Percentiles rank a stretch among this genome's conserved stretches.
These are phyloP conservation scores for Thermothelomyces thermophilus DNA, from an alignment of 2,329 filamentous ascomycete species.

Conservation along the genomic window DNA sequence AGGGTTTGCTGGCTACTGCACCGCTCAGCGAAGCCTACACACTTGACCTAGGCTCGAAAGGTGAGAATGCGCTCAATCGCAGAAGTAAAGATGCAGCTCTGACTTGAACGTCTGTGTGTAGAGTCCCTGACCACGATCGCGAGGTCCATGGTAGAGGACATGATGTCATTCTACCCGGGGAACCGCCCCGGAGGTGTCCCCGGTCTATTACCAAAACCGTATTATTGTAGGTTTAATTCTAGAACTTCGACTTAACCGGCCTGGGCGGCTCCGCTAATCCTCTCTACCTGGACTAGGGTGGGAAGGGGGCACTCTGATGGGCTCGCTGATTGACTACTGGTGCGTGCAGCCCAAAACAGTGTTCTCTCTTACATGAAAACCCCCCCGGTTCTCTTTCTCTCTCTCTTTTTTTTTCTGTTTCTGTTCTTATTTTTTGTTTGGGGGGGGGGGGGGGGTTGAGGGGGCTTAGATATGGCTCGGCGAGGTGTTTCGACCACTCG, in stretches of 20 bases:
- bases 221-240: constrained; percentile 50
- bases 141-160: constrained; percentile 45
- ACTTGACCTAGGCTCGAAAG: constrained; percentile 22
- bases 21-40: constrained; percentile 18
- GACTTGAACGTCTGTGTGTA: constrained; percentile 27
- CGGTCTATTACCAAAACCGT: constrained; percentile 46
- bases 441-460: no score
- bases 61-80: constrained; percentile 29
- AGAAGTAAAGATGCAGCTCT: not conserved
- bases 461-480: no score
- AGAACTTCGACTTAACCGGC: not conserved
- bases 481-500: not conserved
- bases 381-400: no score
- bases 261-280: not conserved
- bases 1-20: constrained; percentile 12
- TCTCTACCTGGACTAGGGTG: constrained; percentile 42
- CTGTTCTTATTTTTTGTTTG: no score
- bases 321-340: constrained; percentile 68
- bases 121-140: constrained; percentile 45
- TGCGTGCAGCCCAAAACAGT: not conserved
- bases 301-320: constrained; percentile 69
- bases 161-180: constrained; percentile 44
- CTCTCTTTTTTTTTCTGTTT: no score
- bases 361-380: no score
- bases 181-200: constrained; percentile 44